Evolutionary conservation across 2,329 filamentous ascomycete species (phyloP), one percentile per base, ranked within the genome.

Genomic region (Neofusicoccum ribis): DNA sequence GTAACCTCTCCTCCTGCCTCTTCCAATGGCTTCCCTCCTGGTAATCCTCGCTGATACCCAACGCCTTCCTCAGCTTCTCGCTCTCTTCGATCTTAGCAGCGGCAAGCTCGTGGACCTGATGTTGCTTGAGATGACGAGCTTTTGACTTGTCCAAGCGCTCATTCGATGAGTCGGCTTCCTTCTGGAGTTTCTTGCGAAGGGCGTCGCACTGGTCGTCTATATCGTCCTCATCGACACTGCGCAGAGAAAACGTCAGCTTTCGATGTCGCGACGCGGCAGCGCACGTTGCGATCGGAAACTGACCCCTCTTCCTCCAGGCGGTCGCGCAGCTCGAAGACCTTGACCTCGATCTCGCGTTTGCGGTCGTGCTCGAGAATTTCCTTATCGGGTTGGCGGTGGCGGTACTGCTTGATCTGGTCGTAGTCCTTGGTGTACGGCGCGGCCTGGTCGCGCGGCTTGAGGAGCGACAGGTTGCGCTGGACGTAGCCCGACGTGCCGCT

Each of bases 401-500:
- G 85, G 78, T 96, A 91, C 72, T 88, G 91, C 73, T 88, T 89
- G 70, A 91, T 83, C 65, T 82, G 83, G 71, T 91, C 87, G 69
- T 87, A 81, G 73, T 91, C 88, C 68, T 87, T 88, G 43, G 88
- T 86, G 78, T 96, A 97, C 0, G 93, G 93, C 17, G 89, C 88
- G 66, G 83, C 85, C 72, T 88, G 86, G 80, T 96, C 92, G 80
- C 94, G 93, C 36, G 91, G 93, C 75, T 86, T 88, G 71, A 97
- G 88, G 75, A 94, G 89, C 17, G 95, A 95, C 41, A 93, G 88
- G 82, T 98, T 99, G 78, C 93, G 92, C 80, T 98, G 94, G 65
- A 99, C 94, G 77, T 98, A 98, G 76, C 95, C 95, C 0, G 94
- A 98, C 65, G 95, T 99, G 54, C 95, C 95, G 76, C 91, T 96